Evolutionary conservation across 805 yeast genomes (phyloP).

Genomic region (Saturnispora besseyi): DNA sequence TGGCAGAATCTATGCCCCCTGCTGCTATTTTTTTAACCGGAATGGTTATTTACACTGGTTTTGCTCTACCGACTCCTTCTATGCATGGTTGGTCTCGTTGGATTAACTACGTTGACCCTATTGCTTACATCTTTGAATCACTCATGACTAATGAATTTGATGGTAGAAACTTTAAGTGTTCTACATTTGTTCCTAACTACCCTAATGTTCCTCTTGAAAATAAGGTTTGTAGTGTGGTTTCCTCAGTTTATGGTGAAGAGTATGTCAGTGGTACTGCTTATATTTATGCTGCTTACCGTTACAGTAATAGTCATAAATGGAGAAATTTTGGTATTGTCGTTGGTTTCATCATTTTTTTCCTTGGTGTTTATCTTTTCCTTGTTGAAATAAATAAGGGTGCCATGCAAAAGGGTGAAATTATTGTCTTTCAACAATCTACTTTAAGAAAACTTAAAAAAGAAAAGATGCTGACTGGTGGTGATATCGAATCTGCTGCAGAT

Average conservation of each 20-base stretch:
- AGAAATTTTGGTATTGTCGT: slow-evolving; percentile 66
- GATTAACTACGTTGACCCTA: slow-evolving; percentile 53
- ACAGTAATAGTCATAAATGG: slow-evolving; percentile 57
- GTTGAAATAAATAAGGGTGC: slow-evolving; percentile 55
- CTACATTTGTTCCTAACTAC: slow-evolving; percentile 39
- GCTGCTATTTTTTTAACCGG: slow-evolving; percentile 42
- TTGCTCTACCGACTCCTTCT: slow-evolving; percentile 45
- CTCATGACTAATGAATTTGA: slow-evolving; percentile 50
- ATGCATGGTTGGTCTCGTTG: slow-evolving; percentile 61
- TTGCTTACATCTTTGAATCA: slow-evolving; percentile 50
- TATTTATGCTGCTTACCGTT: slow-evolving; percentile 39
- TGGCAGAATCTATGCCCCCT: slow-evolving; percentile 51
- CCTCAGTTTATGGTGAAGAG: slow-evolving; percentile 46
- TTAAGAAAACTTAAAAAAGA: slow-evolving; percentile 39
- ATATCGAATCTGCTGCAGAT: slow-evolving; percentile 22
- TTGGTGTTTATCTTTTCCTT: slow-evolving; percentile 41
- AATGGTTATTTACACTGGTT: slow-evolving; percentile 42
- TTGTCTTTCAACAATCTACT: slow-evolving; percentile 46
- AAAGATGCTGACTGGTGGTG: slow-evolving; percentile 21
- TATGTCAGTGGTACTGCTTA: slow-evolving; percentile 54
- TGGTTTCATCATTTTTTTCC: slow-evolving; percentile 48
- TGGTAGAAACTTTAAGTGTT: slow-evolving; percentile 38
- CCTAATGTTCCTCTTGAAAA: slow-evolving; percentile 14
- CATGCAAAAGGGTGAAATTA: slow-evolving; percentile 62
- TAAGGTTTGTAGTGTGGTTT: slow-evolving; percentile 35